Base-by-base conservation (phyloP, 2,329 filamentous ascomycete species). In the Diaporthe caulivora region DNA sequence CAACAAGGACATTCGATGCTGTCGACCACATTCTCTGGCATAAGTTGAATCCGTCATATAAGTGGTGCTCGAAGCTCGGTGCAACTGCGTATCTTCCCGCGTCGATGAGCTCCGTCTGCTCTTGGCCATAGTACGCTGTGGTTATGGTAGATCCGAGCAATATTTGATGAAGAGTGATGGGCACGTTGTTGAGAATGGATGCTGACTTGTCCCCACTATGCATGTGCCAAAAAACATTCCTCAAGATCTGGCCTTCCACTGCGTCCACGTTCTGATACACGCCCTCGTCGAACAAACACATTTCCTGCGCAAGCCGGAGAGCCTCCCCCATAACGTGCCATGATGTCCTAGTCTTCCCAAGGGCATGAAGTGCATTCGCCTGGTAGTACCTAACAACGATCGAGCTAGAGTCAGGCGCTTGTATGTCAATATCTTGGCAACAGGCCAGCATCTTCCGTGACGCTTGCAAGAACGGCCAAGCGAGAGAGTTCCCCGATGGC, bases 161-260 rank as follows among this genome's bases (percentile, higher is more conserved):
- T 6, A 62, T 62, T 37, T 62, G 57, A 21, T 62, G 64, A 7
- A 49, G 44, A 34, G 64, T 37, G 34, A 68, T 68, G 44, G 49
- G 64, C 40, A 68, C 64, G 2, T 42, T 68, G 7, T 54, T 68
- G 44, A 54, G 49, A 53, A 68, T 68, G 18, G 49, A 68, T 3
- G 64, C 57, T 62, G 57, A 62, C 57, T 62, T 62, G 15, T 62
- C 57, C 18, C 57, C 57, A 44, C 57, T 62, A 7, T 62, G 57
- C 57, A 62, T 26, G 37, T 62, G 37, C 57, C 57, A 62, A 21
- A 62, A 44, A 3, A 44, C 37, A 7, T 62, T 62, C 21, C 57
- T 62, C 57, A 62, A 29, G 24, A 62, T 62, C 24, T 62, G 57
- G 11, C 57, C 57, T 17, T 62, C 57, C 37, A 62, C 57, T 37